phyloP scores from a whole-genome alignment of 768 basidiomycete species.

The Solioccasus polychromus region DNA sequence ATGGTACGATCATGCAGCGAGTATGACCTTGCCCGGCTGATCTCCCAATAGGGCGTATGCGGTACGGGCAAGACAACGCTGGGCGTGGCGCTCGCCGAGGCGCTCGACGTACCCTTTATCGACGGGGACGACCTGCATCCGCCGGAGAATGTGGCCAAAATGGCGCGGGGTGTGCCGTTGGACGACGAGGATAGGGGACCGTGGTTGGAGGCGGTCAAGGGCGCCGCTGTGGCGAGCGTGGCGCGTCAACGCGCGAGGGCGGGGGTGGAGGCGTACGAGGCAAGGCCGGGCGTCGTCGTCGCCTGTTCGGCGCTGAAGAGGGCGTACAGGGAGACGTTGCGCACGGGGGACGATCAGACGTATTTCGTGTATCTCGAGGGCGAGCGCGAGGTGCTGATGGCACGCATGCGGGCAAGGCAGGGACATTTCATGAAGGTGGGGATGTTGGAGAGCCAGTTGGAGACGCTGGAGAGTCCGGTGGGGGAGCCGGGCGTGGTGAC shows the following conservation, averaged over 20 bases:
- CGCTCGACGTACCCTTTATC: conserved; percentile 69
- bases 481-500: conserved; percentile 67
- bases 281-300: conserved; percentile 64
- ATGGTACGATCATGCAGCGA: not conserved
- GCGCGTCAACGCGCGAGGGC: too few relatives aligned
- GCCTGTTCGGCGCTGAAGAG: conserved; percentile 84
- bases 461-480: conserved; percentile 65
- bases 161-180: conserved; percentile 73
- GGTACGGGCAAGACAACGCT: conserved; percentile 75
- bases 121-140: conserved; percentile 93
- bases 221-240: conserved; percentile 44
- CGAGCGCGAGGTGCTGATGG: conserved; percentile 47
- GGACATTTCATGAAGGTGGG: conserved; percentile 82
- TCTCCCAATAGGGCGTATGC: conserved; percentile 56
- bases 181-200: conserved; percentile 81
- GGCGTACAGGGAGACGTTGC: conserved; percentile 77
- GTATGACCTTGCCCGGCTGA: too few relatives aligned
- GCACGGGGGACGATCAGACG: conserved; percentile 50
- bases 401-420: conserved; percentile 59
- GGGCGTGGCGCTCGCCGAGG: conserved; percentile 56
- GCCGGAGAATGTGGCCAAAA: conserved; percentile 78
- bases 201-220: conserved; percentile 77
- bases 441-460: conserved; percentile 81
- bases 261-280: not conserved
- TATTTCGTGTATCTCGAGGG: conserved; percentile 83